A percentile compares a stretch with the other conserved stretches of the same genome.
Evolutionary conservation across 2,329 filamentous ascomycete genomes (phyloP).

Genomic region (Penicillium sp.): DNA sequence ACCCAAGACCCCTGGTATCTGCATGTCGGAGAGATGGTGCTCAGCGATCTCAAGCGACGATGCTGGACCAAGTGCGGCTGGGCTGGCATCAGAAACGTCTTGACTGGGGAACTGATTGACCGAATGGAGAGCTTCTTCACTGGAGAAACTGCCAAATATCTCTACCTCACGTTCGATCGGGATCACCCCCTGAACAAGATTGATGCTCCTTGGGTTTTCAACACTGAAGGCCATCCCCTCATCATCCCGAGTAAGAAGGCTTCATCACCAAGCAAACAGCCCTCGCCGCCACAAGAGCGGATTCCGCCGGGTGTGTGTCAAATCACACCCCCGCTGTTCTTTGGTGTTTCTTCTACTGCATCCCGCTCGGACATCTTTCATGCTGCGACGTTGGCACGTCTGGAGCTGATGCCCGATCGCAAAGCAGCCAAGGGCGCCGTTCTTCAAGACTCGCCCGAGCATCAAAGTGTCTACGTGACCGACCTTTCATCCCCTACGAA

Average conservation of each 20-base stretch:
- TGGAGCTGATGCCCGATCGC: constrained; percentile 70
- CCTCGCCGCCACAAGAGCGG: constrained; percentile 4
- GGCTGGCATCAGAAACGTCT: constrained; percentile 83
- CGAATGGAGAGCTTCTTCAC: constrained; percentile 99
- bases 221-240: constrained; percentile 91
- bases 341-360: constrained; percentile 78
- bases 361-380: constrained; percentile 83
- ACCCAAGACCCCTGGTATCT: constrained; percentile 96
- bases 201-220: constrained; percentile 89
- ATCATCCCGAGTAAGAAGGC: constrained; percentile 66
- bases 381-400: constrained; percentile 78
- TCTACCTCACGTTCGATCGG: constrained; percentile 86
- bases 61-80: constrained; percentile 93
- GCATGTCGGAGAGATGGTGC: constrained; percentile 92
- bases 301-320: constrained; percentile 63
- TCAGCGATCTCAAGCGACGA: constrained; percentile 81
- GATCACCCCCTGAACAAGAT: constrained; percentile 84
- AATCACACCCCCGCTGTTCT: constrained; percentile 57
- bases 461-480: constrained; percentile 57
- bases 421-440: constrained; percentile 61
- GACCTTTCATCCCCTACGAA: constrained; percentile 67
- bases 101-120: constrained; percentile 82
- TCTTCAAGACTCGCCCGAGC: constrained; percentile 55
- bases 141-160: constrained; percentile 93
- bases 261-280: constrained; percentile 11